These are phyloP conservation scores for Meyerozyma smithsonii DNA, from an alignment of 1,139 yeast genomes.

Conservation along the genomic window DNA sequence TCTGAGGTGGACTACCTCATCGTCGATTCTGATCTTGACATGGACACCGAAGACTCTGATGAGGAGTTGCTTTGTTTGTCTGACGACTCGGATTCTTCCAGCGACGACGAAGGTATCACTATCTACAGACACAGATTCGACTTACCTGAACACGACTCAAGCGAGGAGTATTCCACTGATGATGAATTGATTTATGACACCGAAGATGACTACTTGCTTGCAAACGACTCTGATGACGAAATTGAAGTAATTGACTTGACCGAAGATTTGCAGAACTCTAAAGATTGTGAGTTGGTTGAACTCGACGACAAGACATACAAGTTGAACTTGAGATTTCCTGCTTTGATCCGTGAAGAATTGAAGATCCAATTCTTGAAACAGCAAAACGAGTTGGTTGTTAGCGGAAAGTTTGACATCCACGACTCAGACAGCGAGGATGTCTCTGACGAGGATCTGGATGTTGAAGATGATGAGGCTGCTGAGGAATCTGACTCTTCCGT, in stretches of 20 bases:
- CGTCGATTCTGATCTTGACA: conserved; percentile 12
- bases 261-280: conserved; percentile 40
- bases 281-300: conserved; percentile 43
- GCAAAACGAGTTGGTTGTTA: conserved; percentile 40
- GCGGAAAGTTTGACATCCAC: conserved; percentile 38
- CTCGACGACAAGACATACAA: conserved; percentile 38
- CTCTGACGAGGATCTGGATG: conserved; percentile 17
- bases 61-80: conserved; percentile 21
- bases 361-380: conserved; percentile 38
- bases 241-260: conserved; percentile 38
- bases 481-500: conserved; percentile 12
- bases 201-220: conserved; percentile 14
- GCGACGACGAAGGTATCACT: conserved; percentile 39
- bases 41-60: conserved; percentile 19
- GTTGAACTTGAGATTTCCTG: conserved; percentile 41
- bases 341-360: conserved; percentile 39
- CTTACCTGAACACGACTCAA: conserved; percentile 29
- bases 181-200: conserved; percentile 35
- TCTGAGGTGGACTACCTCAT: conserved; percentile 33
- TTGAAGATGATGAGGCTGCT: conserved; percentile 13
- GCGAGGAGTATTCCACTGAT: conserved; percentile 36
- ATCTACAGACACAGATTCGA: conserved; percentile 41
- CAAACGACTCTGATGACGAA: conserved; percentile 27
- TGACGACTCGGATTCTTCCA: conserved; percentile 18
- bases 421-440: conserved; percentile 16